Percentiles rank a stretch among this genome's conserved stretches.
phyloP scores from a whole-genome alignment of 495 filamentous ascomycete species.

The Bathelium albidoporum region DNA sequence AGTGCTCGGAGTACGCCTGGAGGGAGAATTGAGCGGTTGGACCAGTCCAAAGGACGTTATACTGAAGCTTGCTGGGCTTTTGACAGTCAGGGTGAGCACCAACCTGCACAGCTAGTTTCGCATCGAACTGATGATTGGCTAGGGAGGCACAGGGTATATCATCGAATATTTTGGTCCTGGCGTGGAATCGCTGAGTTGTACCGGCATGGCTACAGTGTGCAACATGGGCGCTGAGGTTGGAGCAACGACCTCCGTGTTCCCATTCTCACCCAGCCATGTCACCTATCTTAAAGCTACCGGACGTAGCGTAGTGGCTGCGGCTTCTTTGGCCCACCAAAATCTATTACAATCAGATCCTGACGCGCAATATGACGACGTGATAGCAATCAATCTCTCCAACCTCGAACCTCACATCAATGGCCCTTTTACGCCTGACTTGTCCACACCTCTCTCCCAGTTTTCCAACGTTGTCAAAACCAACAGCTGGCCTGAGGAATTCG shows the following conservation, averaged over 20 bases:
- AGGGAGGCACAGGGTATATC: constrained; percentile 85
- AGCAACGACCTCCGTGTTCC: constrained; percentile 92
- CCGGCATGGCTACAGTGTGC: constrained; percentile 84
- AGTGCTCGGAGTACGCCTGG: constrained; percentile 75
- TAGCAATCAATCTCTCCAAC: constrained; percentile 82
- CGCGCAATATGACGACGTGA: constrained; percentile 78
- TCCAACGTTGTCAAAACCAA: constrained; percentile 70
- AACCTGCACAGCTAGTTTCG: not conserved
- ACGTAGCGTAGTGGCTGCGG: constrained; percentile 56
- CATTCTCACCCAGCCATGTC: constrained; percentile 56
- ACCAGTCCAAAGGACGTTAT: constrained; percentile 93
- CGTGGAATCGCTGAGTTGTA: constrained; percentile 78
- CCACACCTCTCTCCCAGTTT: constrained; percentile 82
- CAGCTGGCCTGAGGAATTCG: constrained; percentile 82
- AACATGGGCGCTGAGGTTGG: constrained; percentile 94
- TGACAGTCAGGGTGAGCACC: constrained; percentile 61
- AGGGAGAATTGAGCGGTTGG: constrained; percentile 80
- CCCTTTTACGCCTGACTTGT: constrained; percentile 90
- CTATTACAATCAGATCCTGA: constrained; percentile 64
- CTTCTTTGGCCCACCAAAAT: constrained; percentile 36
- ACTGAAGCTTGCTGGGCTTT: constrained; percentile 71
- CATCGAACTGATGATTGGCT: not conserved
- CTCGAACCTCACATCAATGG: constrained; percentile 97
- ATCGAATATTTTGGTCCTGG: constrained; percentile 90
- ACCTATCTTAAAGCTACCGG: constrained; percentile 78